A percentile compares a stretch with the other conserved stretches of the same genome.
These are phyloP conservation scores for Erodium maritimum DNA, from an alignment of 345 rosid species.

Conservation along the genomic window DNA sequence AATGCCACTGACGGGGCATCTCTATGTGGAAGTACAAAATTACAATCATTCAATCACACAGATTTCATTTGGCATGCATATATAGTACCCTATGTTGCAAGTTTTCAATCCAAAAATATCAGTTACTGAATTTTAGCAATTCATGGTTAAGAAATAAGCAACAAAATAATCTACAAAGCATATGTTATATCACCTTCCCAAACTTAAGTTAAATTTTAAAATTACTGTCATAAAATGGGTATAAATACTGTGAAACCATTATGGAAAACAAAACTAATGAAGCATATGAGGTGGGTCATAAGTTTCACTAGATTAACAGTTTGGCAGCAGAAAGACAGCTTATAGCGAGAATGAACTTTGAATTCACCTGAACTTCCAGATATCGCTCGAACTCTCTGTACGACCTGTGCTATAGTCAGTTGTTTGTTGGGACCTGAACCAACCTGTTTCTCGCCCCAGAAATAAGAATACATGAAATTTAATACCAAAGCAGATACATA, in stretches of 20 bases:
- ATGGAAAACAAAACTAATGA: not conserved
- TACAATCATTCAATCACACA: not conserved
- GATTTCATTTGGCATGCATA: not conserved
- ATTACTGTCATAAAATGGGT: not conserved
- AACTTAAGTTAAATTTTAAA: no score
- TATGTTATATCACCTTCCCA: not conserved
- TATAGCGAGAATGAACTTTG: not conserved
- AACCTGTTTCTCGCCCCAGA: slow-evolving; percentile 36
- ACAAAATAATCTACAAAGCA: not conserved
- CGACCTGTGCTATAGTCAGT: slow-evolving; percentile 35
- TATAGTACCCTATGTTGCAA: not conserved
- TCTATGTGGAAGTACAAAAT: not conserved
- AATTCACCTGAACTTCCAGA: slow-evolving; percentile 51
- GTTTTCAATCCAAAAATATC: not conserved
- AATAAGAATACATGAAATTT: not conserved
- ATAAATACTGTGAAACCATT: not conserved
- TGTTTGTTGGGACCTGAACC: slow-evolving; percentile 60
- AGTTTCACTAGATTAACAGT: not conserved
- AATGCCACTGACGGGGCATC: not conserved
- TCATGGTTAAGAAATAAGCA: not conserved
- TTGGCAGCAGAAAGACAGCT: not conserved
- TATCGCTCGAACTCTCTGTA: slow-evolving; percentile 39
- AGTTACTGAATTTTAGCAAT: not conserved
- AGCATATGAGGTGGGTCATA: not conserved
- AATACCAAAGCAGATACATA: not conserved